Percentiles rank a stretch among this genome's conserved stretches.
Evolutionary conservation across 2,329 filamentous ascomycete species (phyloP).

Genomic region (Talaromyces funiculosus): DNA sequence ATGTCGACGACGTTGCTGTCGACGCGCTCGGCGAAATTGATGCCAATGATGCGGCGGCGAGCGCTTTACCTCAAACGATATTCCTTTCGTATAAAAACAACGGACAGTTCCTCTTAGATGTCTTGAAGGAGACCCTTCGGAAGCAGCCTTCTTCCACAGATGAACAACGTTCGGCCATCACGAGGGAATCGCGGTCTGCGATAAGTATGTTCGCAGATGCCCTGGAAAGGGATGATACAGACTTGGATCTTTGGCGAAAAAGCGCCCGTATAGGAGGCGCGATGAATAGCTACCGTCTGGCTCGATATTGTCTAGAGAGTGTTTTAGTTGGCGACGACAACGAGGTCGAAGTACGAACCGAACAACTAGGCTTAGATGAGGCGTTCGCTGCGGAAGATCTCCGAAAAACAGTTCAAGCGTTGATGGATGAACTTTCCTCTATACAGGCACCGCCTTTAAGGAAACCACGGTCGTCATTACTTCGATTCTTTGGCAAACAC

Average conservation of each 20-base stretch:
- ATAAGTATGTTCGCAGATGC: constrained; percentile 56
- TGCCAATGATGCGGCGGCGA: constrained; percentile 67
- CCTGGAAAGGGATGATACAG: constrained; percentile 59
- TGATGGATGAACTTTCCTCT: constrained; percentile 53
- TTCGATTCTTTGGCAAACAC: constrained; percentile 48
- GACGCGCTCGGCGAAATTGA: constrained; percentile 47
- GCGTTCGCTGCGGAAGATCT: constrained; percentile 50
- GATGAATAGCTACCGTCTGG: constrained; percentile 53
- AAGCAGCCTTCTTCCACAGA: constrained; percentile 1
- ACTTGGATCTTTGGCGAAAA: constrained; percentile 59
- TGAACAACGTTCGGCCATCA: constrained; percentile 21
- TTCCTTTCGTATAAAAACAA: constrained; percentile 95
- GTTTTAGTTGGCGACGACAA: constrained; percentile 59
- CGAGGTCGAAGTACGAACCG: constrained; percentile 47
- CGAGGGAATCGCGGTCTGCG: constrained; percentile 37
- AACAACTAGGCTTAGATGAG: constrained; percentile 55
- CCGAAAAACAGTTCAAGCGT: constrained; percentile 42
- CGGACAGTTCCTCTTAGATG: constrained; percentile 84
- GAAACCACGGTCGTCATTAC: constrained; percentile 47
- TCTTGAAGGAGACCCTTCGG: constrained; percentile 50
- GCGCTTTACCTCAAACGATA: constrained; percentile 78
- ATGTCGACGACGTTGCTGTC: constrained; percentile 24
- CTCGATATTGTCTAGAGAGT: constrained; percentile 58
- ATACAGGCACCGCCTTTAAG: constrained; percentile 45
- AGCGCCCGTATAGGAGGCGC: constrained; percentile 54